These are phyloP conservation scores for Aulographum hederae DNA, from an alignment of 2,329 filamentous ascomycete genomes.

Conservation along the genomic window DNA sequence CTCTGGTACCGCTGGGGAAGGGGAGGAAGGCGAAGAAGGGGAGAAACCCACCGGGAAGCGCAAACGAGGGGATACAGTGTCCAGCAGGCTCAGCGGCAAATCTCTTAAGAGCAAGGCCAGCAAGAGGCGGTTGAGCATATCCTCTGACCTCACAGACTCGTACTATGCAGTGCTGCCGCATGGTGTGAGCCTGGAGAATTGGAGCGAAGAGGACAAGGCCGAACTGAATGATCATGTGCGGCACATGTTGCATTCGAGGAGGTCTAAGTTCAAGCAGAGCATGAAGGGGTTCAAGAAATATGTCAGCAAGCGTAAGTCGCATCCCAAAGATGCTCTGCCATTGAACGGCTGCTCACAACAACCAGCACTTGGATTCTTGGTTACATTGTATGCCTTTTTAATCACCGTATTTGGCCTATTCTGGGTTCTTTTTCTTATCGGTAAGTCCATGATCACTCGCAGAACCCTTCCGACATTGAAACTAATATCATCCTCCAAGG, in stretches of 20 bases:
- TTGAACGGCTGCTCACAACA: no score
- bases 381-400: slow-evolving; percentile 65
- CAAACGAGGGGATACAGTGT: no score
- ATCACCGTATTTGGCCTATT: slow-evolving; percentile 74
- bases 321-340: no score
- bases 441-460: no score
- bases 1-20: background rate
- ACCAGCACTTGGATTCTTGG: slow-evolving; percentile 68
- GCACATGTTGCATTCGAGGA: slow-evolving; percentile 69
- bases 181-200: slow-evolving; percentile 52
- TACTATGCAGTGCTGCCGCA: slow-evolving; percentile 69
- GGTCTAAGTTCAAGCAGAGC: slow-evolving; percentile 59
- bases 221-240: slow-evolving; percentile 73
- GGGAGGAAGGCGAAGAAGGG: background rate
- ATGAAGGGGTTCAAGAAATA: slow-evolving; percentile 73
- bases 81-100: no score
- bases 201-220: slow-evolving; percentile 54
- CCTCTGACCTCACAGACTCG: slow-evolving; percentile 47
- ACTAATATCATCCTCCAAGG: no score
- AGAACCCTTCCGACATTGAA: no score
- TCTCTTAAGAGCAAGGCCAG: no score
- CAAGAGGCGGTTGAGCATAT: no score
- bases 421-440: slow-evolving; percentile 84
- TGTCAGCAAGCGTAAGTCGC: slow-evolving; percentile 44
- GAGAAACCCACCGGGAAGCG: background rate